phyloP scores from a whole-genome alignment of 768 basidiomycete species.

The Suillus occidentalis region DNA sequence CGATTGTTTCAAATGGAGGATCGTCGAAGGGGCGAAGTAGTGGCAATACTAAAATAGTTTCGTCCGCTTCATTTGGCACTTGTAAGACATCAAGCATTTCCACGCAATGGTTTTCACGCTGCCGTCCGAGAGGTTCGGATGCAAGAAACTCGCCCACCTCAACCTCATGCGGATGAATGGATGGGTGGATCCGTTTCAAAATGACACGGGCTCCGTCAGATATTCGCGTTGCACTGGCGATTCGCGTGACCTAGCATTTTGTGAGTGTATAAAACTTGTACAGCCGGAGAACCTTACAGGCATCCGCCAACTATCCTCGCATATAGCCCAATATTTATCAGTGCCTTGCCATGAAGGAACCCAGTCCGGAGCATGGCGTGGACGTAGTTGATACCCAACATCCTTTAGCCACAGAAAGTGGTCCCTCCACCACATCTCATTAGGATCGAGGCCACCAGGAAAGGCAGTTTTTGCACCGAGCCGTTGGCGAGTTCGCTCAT shows the following conservation, averaged over 20 bases:
- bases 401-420: constrained; percentile 31
- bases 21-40: constrained; percentile 24
- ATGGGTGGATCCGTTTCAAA: constrained; percentile 24
- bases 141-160: constrained; percentile 18
- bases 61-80: constrained; percentile 10
- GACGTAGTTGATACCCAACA: constrained; percentile 29
- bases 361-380: constrained; percentile 35
- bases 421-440: constrained; percentile 15
- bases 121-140: not conserved
- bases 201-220: constrained; percentile 27
- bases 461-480: not conserved
- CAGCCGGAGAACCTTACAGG: constrained; percentile 23
- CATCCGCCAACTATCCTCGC: not conserved
- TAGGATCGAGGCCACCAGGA: not conserved
- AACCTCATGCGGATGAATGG: constrained; percentile 16
- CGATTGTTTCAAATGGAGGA: constrained; percentile 22
- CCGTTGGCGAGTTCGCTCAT: not conserved
- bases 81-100: constrained; percentile 18
- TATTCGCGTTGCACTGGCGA: constrained; percentile 25
- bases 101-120: constrained; percentile 24
- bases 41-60: constrained; percentile 27
- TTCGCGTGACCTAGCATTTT: constrained; percentile 10
- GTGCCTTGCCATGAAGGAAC: constrained; percentile 33
- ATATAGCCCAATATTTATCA: not conserved
- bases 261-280: constrained; percentile 16